Base-by-base conservation (phyloP, 1,139 yeast genomes). In the Zygosaccharomyces sapae region DNA sequence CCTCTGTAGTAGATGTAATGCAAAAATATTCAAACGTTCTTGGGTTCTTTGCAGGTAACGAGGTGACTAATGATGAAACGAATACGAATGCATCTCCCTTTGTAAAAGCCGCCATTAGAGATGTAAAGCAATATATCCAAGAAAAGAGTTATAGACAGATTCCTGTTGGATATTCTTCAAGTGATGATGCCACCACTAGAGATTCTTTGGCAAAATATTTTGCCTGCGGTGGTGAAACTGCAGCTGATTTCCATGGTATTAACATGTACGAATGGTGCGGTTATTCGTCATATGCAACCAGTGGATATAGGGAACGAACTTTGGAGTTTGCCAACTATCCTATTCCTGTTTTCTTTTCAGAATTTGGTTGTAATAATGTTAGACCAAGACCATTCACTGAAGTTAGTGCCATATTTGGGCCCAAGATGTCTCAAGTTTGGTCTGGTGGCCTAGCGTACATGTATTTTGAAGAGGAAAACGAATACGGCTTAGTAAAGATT, bases 401-500 rank as follows among this genome's bases (percentile, higher is more conserved):
- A 67, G 81, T 86, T 44, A 79, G 72, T 34, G 76, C 86, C 38
- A 63, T 83, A 20, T 83, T 73, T 69, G 72, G 81, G 37, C 66
- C 72, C 48, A 72, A 81, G 44, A 83, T 84, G 92, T 76, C 86
- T 33, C 79, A 75, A 50, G 88, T 85, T 43, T 87, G 95, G 94
- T 86, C 95, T 38, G 96, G 96, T 55, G 96, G 95, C 61, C 80
- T 87, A 62, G 95, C 83, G 29, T 87, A 86, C 73, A 85, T 86
- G 95, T 87, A 84, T 71, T 84, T 81, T 69, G 81, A 86, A 71
- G 96, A 87, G 70, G 80, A 73, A 49, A 87, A 86, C 69, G 70
- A 83, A 57, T 87, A 84, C 65, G 96, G 96, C 55, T 80, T 87
- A 50, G 95, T 87, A 41, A 63, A 79, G 45, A 69, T 80, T 47